Evolutionary conservation across 2,329 filamentous ascomycete species (phyloP), one percentile per base, ranked within the genome.

Genomic region (Sphaerulina vaccinii): DNA sequence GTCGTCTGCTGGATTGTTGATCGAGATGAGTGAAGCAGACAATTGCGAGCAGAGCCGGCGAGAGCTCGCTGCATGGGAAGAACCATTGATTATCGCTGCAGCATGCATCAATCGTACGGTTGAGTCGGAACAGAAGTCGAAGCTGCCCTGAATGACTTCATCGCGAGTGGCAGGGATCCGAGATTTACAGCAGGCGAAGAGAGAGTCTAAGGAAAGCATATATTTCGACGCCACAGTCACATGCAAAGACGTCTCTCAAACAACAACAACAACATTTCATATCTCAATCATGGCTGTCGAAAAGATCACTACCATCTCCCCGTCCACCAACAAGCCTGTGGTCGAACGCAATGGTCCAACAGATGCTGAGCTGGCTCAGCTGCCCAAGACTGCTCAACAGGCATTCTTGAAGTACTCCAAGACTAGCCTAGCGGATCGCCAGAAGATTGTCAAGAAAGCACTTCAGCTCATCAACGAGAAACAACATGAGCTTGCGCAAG

Each of bases 241-340:
- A 45, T 40, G 24, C 22, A 35, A n/a, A 37, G 15, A 18, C 45
- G 41, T 9, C 5, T 27, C 24, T 16, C 36, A 22, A 21, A 24
- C 39, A 23, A 21, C 37, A 23, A 36, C 22, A 32, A 13, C n/a
- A n/a, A n/a, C n/a, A n/a, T n/a, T n/a, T n/a, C n/a, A 29, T 13
- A 16, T 2, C 33, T 39, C 40, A 49, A 70, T 36, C 60, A 77
- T 82, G 79, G 75, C 77, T 35, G 65, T 74, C 35, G 81, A 84
- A 69, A 80, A 74, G 33, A 77, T 86, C 63, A 84, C 76, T 24
- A 96, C 92, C 60, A 91, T 96, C 71, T 97, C 92, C 2, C 92
- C 92, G 51, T 86, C 83, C 58, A 96, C 90, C 60, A 92, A 93
- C 73, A 84, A 91, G 75, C 79, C 87, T 51, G 83, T 97, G 70